Conservation (phyloP, 164 flowering plant species). For the Tinospora cordifolia region DNA sequence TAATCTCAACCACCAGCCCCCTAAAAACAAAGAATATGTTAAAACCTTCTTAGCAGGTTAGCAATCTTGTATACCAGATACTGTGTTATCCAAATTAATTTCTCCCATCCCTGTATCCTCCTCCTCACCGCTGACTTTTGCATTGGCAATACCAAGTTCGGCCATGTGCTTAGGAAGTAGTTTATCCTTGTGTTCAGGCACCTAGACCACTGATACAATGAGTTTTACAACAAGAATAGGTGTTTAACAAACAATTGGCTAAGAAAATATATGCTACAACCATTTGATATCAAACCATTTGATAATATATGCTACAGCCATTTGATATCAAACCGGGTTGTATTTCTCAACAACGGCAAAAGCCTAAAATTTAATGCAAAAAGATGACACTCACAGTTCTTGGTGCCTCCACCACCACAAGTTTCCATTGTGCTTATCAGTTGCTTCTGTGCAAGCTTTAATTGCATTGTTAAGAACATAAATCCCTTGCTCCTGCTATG, state of each 20-base stretch:
- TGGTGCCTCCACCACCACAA: constrained; percentile 64
- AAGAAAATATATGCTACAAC: no score
- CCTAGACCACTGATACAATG: constrained; percentile 26
- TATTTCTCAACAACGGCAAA: no score
- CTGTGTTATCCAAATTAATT: constrained; percentile 54
- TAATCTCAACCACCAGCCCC: no score
- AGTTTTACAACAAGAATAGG: no score
- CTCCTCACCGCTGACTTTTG: constrained; percentile 75
- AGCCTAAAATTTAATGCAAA: neutral
- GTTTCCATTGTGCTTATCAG: constrained; percentile 78
- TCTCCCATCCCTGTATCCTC: constrained; percentile 95
- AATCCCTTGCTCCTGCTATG: constrained; percentile 79
- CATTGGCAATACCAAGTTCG: constrained; percentile 50
- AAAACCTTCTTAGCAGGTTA: neutral
- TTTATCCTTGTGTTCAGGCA: constrained; percentile 92
- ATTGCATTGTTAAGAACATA: constrained; percentile 62
- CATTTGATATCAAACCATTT: no score
- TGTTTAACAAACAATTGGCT: no score
- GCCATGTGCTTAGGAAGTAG: constrained; percentile 69
- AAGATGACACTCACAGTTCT: constrained; percentile 62
- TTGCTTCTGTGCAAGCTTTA: constrained; percentile 58
- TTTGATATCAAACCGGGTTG: no score
- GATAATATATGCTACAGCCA: no score
- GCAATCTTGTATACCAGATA: constrained; percentile 32
- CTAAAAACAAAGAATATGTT: neutral